A percentile compares a stretch with the other conserved stretches of the same genome.
phyloP scores from a whole-genome alignment of 2,329 filamentous ascomycete genomes.

The Ophiostoma novo-ulmi region DNA sequence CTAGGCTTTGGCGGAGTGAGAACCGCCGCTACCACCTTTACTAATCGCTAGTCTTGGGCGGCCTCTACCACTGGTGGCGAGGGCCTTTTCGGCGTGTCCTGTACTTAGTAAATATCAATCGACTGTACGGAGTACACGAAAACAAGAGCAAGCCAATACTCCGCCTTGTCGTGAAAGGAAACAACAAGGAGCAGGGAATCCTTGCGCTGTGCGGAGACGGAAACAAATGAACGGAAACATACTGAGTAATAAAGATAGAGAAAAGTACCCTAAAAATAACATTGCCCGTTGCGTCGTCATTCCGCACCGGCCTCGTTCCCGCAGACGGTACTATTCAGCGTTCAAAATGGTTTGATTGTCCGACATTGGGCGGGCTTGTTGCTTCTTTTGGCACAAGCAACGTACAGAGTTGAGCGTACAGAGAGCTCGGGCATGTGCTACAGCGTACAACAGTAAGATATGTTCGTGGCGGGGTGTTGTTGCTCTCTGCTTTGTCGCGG shows the following conservation, averaged over 20 bases:
- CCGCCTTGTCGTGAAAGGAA: not conserved
- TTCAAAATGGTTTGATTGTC: not conserved
- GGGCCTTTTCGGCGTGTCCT: not conserved
- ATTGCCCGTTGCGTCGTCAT: not conserved
- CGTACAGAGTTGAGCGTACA: not conserved
- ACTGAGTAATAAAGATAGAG: not conserved
- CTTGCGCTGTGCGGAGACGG: not conserved
- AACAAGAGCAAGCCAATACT: not conserved
- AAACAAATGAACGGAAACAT: no score
- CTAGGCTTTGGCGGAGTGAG: no score
- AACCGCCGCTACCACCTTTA: not conserved
- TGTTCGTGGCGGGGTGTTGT: not conserved
- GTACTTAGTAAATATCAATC: not conserved
- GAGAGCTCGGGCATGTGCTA: not conserved
- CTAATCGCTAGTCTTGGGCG: not conserved
- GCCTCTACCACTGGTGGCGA: not conserved
- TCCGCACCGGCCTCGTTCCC: not conserved
- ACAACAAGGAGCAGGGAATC: not conserved
- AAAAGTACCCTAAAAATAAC: not conserved
- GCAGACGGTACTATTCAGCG: not conserved
- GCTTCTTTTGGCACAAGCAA: constrained; percentile 12
- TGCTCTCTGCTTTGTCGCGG: not conserved
- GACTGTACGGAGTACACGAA: not conserved
- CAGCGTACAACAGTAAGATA: not conserved
- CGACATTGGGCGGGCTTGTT: constrained; percentile 7